These are phyloP conservation scores for Pleodorina starrii DNA, from an alignment of 139 green algal species.

Conservation along the genomic window DNA sequence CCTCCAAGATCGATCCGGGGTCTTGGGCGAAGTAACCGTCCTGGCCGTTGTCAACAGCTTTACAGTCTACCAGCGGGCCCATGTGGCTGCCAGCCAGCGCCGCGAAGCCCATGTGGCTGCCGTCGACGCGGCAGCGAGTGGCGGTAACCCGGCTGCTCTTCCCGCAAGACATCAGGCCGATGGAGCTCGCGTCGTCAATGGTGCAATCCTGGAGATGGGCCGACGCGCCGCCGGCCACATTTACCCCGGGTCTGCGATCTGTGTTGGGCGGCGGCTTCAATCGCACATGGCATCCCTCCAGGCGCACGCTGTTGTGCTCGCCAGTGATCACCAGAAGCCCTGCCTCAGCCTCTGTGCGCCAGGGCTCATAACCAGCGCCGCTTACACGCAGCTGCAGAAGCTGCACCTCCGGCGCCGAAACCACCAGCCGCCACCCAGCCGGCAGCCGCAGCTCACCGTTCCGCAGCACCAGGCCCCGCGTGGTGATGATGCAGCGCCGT, in stretches of 20 bases:
- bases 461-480: not conserved
- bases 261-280: not conserved
- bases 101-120: not conserved
- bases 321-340: constrained; percentile 4
- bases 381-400: not conserved
- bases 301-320: not conserved
- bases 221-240: not conserved
- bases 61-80: not conserved
- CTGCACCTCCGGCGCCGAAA: not conserved
- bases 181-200: not conserved
- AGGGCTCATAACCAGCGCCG: not conserved
- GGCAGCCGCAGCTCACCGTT: constrained; percentile 24
- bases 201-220: not conserved
- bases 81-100: not conserved
- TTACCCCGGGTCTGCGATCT: too few species aligned
- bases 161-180: constrained; percentile 1
- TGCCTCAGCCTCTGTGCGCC: not conserved
- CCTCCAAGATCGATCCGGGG: not conserved
- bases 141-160: not conserved
- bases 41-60: not conserved
- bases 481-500: too few species aligned
- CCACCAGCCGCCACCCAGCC: not conserved
- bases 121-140: not conserved
- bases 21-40: constrained; percentile 18
- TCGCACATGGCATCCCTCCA: not conserved